Conservation (phyloP, 768 basidiomycete species). For the Tephrocybe sp. region DNA sequence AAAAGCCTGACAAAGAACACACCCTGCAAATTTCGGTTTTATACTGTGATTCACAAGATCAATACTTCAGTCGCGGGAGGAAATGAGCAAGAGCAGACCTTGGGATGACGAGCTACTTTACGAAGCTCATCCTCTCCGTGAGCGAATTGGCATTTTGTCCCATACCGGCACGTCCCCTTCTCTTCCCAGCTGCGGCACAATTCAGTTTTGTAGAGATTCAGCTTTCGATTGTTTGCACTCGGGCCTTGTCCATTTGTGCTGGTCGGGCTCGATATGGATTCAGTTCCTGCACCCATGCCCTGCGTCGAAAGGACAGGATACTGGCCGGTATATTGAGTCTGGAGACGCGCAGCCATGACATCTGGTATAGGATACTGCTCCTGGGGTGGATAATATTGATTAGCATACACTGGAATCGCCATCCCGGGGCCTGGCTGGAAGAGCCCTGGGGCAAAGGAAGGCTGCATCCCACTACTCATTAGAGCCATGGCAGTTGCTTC, state of each 20-base stretch:
- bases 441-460: slow-evolving; percentile 57
- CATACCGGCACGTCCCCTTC: slow-evolving; percentile 85
- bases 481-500: slow-evolving; percentile 70
- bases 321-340: slow-evolving; percentile 59
- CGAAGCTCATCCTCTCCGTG: slow-evolving; percentile 90
- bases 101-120: slow-evolving; percentile 83
- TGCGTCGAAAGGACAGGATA: slow-evolving; percentile 40
- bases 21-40: slow-evolving; percentile 95
- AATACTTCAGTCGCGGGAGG: slow-evolving; percentile 14
- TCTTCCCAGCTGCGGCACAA: slow-evolving; percentile 92
- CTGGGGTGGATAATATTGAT: slow-evolving; percentile 65
- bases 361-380: slow-evolving; percentile 55
- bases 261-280: slow-evolving; percentile 42
- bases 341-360: slow-evolving; percentile 56
- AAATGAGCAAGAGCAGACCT: slow-evolving; percentile 50
- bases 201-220: slow-evolving; percentile 90
- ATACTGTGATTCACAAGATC: slow-evolving; percentile 49
- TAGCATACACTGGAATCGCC: slow-evolving; percentile 64
- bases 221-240: slow-evolving; percentile 89
- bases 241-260: slow-evolving; percentile 59
- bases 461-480: slow-evolving; percentile 52
- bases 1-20: slow-evolving; percentile 11
- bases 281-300: slow-evolving; percentile 26
- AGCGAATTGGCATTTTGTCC: slow-evolving; percentile 89
- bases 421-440: slow-evolving; percentile 57